phyloP scores from a whole-genome alignment of 108 stramenopile species.

The Heterococcus sp. region DNA sequence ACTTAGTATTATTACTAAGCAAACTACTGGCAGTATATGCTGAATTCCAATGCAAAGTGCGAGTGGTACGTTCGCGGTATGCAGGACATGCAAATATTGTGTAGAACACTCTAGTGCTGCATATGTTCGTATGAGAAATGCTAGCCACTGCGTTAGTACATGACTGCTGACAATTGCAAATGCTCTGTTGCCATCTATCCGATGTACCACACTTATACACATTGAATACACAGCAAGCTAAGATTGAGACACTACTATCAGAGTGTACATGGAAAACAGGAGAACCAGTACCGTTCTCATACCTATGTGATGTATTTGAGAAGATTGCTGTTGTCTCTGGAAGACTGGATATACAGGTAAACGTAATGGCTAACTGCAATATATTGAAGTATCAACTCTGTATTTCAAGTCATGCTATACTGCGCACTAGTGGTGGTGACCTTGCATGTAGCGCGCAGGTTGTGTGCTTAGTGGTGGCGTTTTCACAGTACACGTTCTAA shows the following conservation, averaged over 20 bases:
- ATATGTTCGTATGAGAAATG: neutral
- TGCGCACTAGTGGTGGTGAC: too few species aligned
- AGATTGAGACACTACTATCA: constrained; percentile 20
- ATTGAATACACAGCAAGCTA: neutral
- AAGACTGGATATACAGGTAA: constrained; percentile 21
- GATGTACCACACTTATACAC: too few species aligned
- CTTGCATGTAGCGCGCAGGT: too few species aligned
- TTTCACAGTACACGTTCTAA: too few species aligned
- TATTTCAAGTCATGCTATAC: too few species aligned
- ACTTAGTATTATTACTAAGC: too few species aligned
- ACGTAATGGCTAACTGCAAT: neutral
- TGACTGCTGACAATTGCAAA: neutral
- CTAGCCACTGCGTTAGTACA: neutral
- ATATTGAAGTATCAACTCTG: too few species aligned
- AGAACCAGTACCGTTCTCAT: constrained; percentile 11
- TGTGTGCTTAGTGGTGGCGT: too few species aligned
- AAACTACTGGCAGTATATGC: too few species aligned
- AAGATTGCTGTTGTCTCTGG: neutral
- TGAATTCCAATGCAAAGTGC: too few species aligned
- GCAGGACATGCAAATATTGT: too few species aligned
- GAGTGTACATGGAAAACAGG: constrained; percentile 23
- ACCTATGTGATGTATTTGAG: constrained; percentile 16
- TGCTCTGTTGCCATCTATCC: neutral
- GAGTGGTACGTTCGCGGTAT: too few species aligned
- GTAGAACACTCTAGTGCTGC: neutral